Percentiles rank a stretch among this genome's conserved stretches.
Conservation (phyloP, 108 stramenopile species). For the Cyclotella cryptica region DNA sequence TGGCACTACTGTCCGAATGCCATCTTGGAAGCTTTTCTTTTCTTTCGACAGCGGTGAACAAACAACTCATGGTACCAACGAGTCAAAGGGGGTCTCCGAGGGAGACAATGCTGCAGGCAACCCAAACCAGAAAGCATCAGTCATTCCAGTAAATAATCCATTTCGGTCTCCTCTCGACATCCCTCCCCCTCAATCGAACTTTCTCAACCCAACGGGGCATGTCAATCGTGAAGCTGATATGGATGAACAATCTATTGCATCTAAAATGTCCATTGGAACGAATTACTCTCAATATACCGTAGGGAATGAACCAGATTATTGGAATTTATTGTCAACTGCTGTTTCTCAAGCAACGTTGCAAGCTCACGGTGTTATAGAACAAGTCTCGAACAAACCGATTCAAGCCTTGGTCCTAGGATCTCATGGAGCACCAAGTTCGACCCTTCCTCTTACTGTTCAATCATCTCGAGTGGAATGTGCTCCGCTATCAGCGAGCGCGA, state of each 20-base stretch:
- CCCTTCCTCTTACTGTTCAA: slow-evolving; percentile 28
- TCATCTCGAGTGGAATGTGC: slow-evolving; percentile 36
- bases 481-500: slow-evolving; percentile 13
- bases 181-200: slow-evolving; percentile 27
- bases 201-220: not conserved
- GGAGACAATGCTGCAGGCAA: slow-evolving; percentile 13
- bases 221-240: slow-evolving; percentile 4
- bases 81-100: not conserved
- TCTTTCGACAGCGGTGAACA: slow-evolving; percentile 42
- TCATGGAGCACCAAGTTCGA: slow-evolving; percentile 13
- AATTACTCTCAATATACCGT: slow-evolving; percentile 1
- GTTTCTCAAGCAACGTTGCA: slow-evolving; percentile 10
- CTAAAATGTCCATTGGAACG: slow-evolving; percentile 12
- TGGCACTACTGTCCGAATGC: slow-evolving; percentile 73
- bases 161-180: slow-evolving; percentile 52
- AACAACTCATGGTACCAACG: not conserved
- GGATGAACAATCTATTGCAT: slow-evolving; percentile 12
- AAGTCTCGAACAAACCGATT: not conserved
- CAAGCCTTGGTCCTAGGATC: slow-evolving; percentile 35
- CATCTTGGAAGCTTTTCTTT: slow-evolving; percentile 73
- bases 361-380: slow-evolving; percentile 6
- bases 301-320: slow-evolving; percentile 22
- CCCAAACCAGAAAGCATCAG: slow-evolving; percentile 2
- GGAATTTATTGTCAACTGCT: slow-evolving; percentile 25
- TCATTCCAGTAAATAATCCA: slow-evolving; percentile 41